Evolutionary conservation across 495 filamentous ascomycete genomes (phyloP).

Genomic region (Xylaria sp.): DNA sequence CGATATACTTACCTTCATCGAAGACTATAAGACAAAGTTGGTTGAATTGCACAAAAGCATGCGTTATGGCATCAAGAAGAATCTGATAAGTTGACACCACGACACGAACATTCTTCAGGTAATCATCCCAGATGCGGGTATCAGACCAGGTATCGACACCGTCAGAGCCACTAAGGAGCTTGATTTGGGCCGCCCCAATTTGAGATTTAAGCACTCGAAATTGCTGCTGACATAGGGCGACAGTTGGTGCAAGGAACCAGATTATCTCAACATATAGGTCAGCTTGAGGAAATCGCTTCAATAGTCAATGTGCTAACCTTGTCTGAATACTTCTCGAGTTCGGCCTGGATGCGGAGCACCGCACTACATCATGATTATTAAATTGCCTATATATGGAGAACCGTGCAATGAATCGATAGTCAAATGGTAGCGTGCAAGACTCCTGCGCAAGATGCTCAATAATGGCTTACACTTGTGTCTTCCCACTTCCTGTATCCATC

Average conservation of each 20-base stretch:
- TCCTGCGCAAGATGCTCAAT: not conserved
- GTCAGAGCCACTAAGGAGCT: slow-evolving; percentile 71
- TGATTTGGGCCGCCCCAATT: slow-evolving; percentile 67
- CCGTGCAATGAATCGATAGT: no score
- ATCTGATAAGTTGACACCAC: slow-evolving; percentile 81
- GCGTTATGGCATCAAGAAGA: slow-evolving; percentile 77
- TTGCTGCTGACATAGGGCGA: slow-evolving; percentile 78
- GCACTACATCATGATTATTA: slow-evolving; percentile 60
- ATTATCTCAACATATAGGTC: slow-evolving; percentile 59
- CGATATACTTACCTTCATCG: slow-evolving; percentile 75
- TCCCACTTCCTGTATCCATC: slow-evolving; percentile 96
- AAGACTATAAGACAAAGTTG: slow-evolving; percentile 77
- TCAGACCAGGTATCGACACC: slow-evolving; percentile 79
- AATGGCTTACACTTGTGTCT: slow-evolving; percentile 80
- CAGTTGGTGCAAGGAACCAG: slow-evolving; percentile 87
- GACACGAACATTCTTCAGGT: slow-evolving; percentile 70
- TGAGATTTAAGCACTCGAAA: slow-evolving; percentile 65
- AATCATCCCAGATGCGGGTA: slow-evolving; percentile 72
- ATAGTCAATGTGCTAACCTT: slow-evolving; percentile 59
- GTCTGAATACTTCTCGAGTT: slow-evolving; percentile 69
- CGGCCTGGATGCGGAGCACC: slow-evolving; percentile 74
- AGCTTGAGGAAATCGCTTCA: not conserved
- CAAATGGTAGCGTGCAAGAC: not conserved
- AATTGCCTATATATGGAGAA: not conserved
- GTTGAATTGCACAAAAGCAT: slow-evolving; percentile 78